phyloP scores from a whole-genome alignment of 768 basidiomycete species.

The Boletus rufocinnamomeus region DNA sequence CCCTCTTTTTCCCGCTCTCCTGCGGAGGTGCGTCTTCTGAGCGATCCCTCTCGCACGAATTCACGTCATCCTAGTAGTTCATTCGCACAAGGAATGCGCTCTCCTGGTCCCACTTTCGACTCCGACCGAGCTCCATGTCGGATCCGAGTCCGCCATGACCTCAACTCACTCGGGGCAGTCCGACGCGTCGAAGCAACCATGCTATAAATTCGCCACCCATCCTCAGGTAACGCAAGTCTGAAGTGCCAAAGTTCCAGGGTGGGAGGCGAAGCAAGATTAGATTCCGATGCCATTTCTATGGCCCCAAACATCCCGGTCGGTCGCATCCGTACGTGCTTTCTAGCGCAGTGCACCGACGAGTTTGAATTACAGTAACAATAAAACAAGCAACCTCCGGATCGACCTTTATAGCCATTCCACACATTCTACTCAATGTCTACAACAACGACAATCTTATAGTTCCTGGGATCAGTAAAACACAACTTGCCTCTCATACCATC shows the following conservation, averaged over 20 bases:
- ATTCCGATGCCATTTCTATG: no score
- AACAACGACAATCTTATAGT: not conserved
- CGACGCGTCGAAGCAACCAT: not conserved
- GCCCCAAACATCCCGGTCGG: no score
- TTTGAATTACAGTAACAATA: not conserved
- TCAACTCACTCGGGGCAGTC: not conserved
- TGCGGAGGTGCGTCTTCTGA: no score
- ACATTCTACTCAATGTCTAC: not conserved
- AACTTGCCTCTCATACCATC: conserved; percentile 2
- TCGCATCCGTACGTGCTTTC: no score
- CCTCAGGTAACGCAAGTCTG: no score
- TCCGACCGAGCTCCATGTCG: no score
- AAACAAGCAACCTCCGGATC: not conserved
- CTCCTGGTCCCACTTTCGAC: not conserved
- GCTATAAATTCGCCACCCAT: not conserved
- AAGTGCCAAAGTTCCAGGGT: no score
- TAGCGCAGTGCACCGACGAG: no score
- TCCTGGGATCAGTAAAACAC: not conserved
- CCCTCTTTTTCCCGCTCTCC: no score
- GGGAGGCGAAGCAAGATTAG: no score
- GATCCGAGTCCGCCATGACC: not conserved
- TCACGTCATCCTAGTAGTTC: not conserved
- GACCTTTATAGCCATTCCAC: not conserved
- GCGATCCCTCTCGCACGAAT: not conserved
- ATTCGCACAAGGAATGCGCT: no score